Conservation (phyloP, 2,329 filamentous ascomycete genomes). For the Raffaelea albimanens region DNA sequence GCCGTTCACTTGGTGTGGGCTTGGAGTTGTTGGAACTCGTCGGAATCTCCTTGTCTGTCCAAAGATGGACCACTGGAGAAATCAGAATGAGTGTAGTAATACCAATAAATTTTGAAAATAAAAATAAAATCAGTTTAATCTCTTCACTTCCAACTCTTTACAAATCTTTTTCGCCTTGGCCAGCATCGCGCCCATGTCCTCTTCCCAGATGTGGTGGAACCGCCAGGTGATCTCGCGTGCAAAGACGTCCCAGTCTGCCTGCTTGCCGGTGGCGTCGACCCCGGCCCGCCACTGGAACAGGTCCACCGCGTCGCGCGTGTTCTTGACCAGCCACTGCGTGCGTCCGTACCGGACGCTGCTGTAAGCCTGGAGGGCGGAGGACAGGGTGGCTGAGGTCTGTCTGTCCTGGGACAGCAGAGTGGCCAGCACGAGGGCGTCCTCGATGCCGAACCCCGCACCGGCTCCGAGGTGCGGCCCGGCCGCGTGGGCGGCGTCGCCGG, state of each 20-base stretch:
- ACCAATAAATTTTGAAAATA: too few relatives aligned
- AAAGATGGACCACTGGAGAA: too few relatives aligned
- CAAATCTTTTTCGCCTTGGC: conserved; percentile 14
- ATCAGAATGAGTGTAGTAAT: too few relatives aligned
- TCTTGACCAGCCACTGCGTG: conserved; percentile 32
- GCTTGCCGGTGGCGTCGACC: conserved; percentile 13
- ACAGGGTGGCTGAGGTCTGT: not conserved
- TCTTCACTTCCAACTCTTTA: too few relatives aligned
- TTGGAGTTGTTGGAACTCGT: too few relatives aligned
- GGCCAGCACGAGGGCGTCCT: conserved; percentile 39
- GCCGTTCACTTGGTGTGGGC: too few relatives aligned
- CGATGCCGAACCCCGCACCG: conserved; percentile 46
- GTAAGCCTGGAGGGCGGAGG: conserved; percentile 27
- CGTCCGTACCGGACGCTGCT: conserved; percentile 26
- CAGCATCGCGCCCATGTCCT: conserved; percentile 25
- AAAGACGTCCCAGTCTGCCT: conserved; percentile 26
- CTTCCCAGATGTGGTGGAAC: conserved; percentile 27
- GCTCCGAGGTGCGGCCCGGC: conserved; percentile 44
- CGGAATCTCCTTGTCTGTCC: too few relatives aligned
- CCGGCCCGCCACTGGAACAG: conserved; percentile 27
- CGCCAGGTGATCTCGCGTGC: conserved; percentile 25
- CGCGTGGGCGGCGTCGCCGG: conserved; percentile 50
- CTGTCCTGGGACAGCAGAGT: conserved; percentile 19
- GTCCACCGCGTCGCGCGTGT: conserved; percentile 27
- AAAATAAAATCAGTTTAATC: too few relatives aligned